Evolutionary conservation across 1,139 yeast genomes (phyloP).

Genomic region (Candida buenavistaensis): DNA sequence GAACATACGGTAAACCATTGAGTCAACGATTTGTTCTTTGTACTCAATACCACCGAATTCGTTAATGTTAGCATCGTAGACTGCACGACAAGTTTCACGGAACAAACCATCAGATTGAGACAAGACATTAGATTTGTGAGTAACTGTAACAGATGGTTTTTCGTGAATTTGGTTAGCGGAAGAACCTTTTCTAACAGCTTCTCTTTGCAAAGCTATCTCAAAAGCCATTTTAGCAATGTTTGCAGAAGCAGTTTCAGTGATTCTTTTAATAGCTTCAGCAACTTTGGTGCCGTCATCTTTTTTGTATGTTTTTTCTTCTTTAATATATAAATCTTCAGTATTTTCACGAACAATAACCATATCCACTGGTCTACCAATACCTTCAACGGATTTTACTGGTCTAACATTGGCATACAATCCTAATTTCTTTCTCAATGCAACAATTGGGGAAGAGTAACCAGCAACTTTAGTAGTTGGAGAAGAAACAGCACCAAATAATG

Average conservation of each 20-base stretch:
- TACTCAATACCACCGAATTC: slow-evolving; percentile 58
- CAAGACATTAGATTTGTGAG: slow-evolving; percentile 94
- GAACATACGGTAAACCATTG: slow-evolving; percentile 98
- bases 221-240: slow-evolving; percentile 89
- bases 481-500: slow-evolving; percentile 94
- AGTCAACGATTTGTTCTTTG: slow-evolving; percentile 96
- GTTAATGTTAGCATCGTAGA: slow-evolving; percentile 66
- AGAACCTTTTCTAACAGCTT: slow-evolving; percentile 68
- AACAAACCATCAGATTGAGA: slow-evolving; percentile 92
- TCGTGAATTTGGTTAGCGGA: slow-evolving; percentile 46
- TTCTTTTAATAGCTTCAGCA: slow-evolving; percentile 97
- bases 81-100: slow-evolving; percentile 84
- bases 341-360: slow-evolving; percentile 98
- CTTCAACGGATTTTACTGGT: slow-evolving; percentile 92
- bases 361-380: slow-evolving; percentile 84
- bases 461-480: slow-evolving; percentile 93
- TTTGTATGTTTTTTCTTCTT: slow-evolving; percentile 78
- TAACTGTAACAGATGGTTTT: slow-evolving; percentile 78
- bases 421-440: slow-evolving; percentile 91
- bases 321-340: slow-evolving; percentile 94
- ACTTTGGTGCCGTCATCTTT: slow-evolving; percentile 76
- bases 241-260: slow-evolving; percentile 81
- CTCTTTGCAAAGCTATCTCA: slow-evolving; percentile 91
- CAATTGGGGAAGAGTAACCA: slow-evolving; percentile 97
- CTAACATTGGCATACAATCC: slow-evolving; percentile 96